Base-by-base conservation (phyloP, 345 rosid species). In the Eucalyptus cloeziana region DNA sequence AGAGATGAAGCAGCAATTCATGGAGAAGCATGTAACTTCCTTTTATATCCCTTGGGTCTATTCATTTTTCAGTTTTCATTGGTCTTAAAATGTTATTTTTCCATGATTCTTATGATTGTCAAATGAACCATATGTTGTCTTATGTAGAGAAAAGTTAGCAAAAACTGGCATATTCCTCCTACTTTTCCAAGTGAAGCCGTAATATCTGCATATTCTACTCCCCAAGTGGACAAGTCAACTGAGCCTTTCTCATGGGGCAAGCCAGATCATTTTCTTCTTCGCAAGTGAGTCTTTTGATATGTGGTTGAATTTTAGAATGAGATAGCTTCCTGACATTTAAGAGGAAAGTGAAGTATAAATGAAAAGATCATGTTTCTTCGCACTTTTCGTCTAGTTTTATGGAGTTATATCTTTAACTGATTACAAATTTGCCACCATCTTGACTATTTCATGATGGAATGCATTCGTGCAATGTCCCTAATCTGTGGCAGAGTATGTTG, bases 181-280 rank as follows among this genome's bases (percentile, higher is more conserved):
- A 93, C 96, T 88, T 97, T 97, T 90, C 99, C 99, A 50, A 97
- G 99, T 90, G 99, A 95, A 90, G 95, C 93, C 4, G 99, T 97
- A 91, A 92, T 92, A 88, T 93, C 96, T 88, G 99, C 98, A 51
- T 97, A 97, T 93, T 81, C 88, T 87, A 90, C 89, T 91, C 99
- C 99, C 40, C 99, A 96, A 97, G 98, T 97, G 91, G 99, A 97
- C 88, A 94, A 91, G 90, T 97, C 99, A 71, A 94, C 98, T 86
- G 99, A 98, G 90, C 90, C 93, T 90, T 97, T 97, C 91, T 92
- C 96, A 67, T 96, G 98, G 99, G 99, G 98, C 92, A 97, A 94
- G 92, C 99, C 99, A 80, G 98, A 97, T 93, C 94, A 92, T 87
- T 93, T 92, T 86, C 92, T 95, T 91, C 98, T 97, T 91, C 95